These are phyloP conservation scores for Oehlia diaphana DNA, from an alignment of 192 early-diverging fungal species.

Conservation along the genomic window DNA sequence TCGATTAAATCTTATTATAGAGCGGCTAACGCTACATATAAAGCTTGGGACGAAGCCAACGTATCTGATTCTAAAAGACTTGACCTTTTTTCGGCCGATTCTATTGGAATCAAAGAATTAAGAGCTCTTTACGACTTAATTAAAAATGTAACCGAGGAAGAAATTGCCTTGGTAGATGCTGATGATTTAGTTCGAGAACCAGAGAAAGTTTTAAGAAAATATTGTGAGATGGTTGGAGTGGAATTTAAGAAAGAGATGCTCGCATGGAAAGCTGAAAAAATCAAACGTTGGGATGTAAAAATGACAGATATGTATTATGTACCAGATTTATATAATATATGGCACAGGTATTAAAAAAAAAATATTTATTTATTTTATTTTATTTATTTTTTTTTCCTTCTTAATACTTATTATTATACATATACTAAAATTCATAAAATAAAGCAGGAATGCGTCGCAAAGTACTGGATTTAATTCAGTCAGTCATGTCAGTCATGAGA, in stretches of 20 bases:
- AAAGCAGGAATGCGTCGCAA: too few relatives aligned
- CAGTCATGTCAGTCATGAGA: too few relatives aligned
- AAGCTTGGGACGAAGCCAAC: neutral
- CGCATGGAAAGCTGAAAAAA: too few relatives aligned
- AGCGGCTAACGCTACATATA: neutral
- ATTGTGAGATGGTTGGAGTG: neutral
- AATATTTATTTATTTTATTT: too few relatives aligned
- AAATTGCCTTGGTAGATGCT: neutral
- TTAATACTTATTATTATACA: too few relatives aligned
- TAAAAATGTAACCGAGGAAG: neutral
- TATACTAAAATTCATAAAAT: too few relatives aligned
- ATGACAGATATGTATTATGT: too few relatives aligned
- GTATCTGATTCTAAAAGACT: neutral
- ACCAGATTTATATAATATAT: too few relatives aligned
- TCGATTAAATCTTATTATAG: neutral
- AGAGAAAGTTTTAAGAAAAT: neutral
- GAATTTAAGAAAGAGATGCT: neutral
- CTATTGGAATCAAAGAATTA: neutral
- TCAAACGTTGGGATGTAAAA: too few relatives aligned
- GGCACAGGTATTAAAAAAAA: too few relatives aligned
- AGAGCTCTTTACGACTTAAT: neutral
- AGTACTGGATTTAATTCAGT: too few relatives aligned
- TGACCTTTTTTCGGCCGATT: neutral
- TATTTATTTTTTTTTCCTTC: too few relatives aligned
- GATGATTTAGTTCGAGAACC: neutral